Evolutionary conservation across 2,329 filamentous ascomycete genomes (phyloP).

Genomic region (Diaporthe ilicicola): DNA sequence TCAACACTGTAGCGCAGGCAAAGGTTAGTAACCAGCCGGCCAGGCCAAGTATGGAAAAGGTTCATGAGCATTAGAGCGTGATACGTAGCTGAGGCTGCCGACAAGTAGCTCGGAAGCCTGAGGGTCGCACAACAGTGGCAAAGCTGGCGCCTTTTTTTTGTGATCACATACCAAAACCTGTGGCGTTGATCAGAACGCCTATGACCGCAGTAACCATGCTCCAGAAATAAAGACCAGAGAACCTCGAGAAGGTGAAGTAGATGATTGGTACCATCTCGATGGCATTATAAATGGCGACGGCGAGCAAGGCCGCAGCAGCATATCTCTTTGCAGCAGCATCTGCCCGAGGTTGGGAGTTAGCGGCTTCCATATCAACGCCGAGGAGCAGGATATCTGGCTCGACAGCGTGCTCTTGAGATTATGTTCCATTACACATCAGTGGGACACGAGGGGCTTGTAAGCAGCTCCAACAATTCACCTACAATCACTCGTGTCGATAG

Average conservation of each 20-base stretch:
- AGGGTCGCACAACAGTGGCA: neutral
- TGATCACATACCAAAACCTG: constrained; percentile 52
- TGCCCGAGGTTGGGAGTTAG: constrained; percentile 8
- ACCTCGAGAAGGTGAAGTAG: constrained; percentile 29
- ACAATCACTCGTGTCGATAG: constrained; percentile 19
- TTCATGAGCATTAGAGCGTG: no score
- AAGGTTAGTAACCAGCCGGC: constrained; percentile 45
- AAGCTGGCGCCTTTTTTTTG: neutral
- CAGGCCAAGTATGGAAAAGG: neutral
- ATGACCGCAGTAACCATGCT: constrained; percentile 46
- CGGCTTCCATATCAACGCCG: neutral
- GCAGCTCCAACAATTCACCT: neutral
- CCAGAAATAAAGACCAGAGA: constrained; percentile 49
- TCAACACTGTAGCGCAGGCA: constrained; percentile 48
- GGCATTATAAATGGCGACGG: constrained; percentile 28
- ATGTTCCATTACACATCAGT: neutral
- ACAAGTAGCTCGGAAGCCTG: neutral
- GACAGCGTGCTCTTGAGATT: neutral
- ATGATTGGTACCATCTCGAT: constrained; percentile 25
- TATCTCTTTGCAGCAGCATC: constrained; percentile 25
- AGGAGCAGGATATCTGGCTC: neutral
- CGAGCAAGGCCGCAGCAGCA: constrained; percentile 21
- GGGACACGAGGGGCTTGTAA: neutral
- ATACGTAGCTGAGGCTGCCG: neutral
- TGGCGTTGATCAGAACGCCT: constrained; percentile 48